Conservation (phyloP, 768 basidiomycete species). For the Calocybe gangraenosa region DNA sequence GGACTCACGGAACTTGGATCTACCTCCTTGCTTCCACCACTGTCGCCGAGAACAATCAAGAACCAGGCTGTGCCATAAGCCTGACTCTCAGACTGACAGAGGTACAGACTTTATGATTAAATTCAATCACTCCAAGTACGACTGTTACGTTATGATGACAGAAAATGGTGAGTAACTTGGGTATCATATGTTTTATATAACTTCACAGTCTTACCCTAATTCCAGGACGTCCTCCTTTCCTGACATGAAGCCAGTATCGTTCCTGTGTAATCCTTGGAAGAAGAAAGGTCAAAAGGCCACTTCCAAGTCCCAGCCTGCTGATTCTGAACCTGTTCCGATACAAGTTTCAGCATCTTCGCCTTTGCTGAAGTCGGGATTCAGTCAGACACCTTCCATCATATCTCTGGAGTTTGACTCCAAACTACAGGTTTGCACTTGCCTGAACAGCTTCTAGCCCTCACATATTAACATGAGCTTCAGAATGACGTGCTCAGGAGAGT, state of each 20-base stretch:
- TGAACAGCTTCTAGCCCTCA: background rate
- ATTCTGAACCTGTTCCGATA: conserved; percentile 1
- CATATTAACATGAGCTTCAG: conserved; percentile 1
- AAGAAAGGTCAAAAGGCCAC: conserved; percentile 27
- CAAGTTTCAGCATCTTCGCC: conserved; percentile 4
- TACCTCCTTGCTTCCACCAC: conserved; percentile 1
- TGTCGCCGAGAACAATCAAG: conserved; percentile 8
- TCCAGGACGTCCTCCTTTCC: conserved; percentile 4
- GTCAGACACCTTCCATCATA: conserved; percentile 1
- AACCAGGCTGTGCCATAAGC: conserved; percentile 10
- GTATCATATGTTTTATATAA: background rate
- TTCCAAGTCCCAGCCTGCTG: conserved; percentile 4
- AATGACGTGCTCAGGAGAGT: background rate
- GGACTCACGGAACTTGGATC: conserved; percentile 1
- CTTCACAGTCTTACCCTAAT: conserved; percentile 2
- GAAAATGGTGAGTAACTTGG: conserved; percentile 6
- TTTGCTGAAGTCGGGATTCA: conserved; percentile 1
- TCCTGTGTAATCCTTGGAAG: conserved; percentile 36
- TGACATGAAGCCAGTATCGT: conserved; percentile 35
- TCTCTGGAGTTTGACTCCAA: conserved; percentile 5
- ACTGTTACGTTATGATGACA: conserved; percentile 19
- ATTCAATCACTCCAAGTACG: conserved; percentile 18
- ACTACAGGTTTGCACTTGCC: conserved; percentile 1
- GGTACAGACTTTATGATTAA: conserved; percentile 31
- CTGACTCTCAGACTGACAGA: conserved; percentile 15